phyloP scores from a whole-genome alignment of 176 grass and related monocot species.

The Leersia perrieri region DNA sequence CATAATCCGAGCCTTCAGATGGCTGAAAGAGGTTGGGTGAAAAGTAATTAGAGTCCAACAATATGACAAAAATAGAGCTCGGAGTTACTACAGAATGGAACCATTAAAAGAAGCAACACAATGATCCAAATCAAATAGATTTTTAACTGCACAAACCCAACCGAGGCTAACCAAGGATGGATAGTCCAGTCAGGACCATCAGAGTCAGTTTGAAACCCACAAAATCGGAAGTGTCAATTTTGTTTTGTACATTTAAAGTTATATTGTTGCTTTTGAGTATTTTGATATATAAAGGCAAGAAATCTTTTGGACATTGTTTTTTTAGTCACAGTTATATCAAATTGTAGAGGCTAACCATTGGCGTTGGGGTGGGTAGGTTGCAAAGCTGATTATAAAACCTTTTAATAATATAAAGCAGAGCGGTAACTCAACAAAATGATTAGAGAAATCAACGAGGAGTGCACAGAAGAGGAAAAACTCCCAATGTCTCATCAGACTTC shows the following conservation, averaged over 20 bases:
- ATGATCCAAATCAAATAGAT: neutral
- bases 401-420: too few relatives aligned
- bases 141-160: neutral
- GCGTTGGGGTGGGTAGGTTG: neutral
- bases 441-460: neutral
- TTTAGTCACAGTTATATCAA: neutral
- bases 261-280: neutral
- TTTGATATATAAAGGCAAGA: neutral
- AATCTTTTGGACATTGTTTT: neutral
- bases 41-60: neutral
- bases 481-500: neutral
- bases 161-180: neutral
- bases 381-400: too few relatives aligned
- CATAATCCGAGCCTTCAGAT: constrained; percentile 30
- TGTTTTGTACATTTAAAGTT: neutral
- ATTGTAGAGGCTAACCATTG: neutral
- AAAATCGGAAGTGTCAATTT: neutral
- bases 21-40: constrained; percentile 24
- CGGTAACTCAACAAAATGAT: too few relatives aligned
- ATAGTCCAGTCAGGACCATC: neutral
- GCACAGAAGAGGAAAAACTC: neutral
- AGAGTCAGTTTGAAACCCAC: neutral
- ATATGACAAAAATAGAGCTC: neutral
- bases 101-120: neutral
- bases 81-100: neutral